A percentile compares a stretch with the other conserved stretches of the same genome.
Evolutionary conservation across 352 stramenopile species (phyloP).

Genomic region (Plasmopara halstedii): DNA sequence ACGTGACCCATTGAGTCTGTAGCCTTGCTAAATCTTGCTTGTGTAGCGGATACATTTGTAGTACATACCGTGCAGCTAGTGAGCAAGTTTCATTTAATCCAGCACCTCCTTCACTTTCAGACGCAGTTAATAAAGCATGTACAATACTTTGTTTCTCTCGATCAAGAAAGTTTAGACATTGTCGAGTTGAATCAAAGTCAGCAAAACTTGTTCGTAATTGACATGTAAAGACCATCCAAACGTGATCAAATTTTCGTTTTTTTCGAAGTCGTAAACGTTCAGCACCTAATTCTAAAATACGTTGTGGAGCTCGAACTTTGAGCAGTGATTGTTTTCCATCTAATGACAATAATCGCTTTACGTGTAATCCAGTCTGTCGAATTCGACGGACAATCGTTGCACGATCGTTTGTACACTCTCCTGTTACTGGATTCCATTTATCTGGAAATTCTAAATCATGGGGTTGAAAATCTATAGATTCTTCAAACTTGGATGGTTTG

Average conservation of each 20-base stretch:
- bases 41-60: slow-evolving; percentile 85
- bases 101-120: slow-evolving; percentile 35
- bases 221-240: slow-evolving; percentile 75
- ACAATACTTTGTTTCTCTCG: slow-evolving; percentile 81
- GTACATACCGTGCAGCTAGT: slow-evolving; percentile 55
- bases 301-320: slow-evolving; percentile 64
- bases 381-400: slow-evolving; percentile 49
- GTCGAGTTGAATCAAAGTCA: slow-evolving; percentile 42
- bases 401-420: slow-evolving; percentile 17
- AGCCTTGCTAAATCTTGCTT: slow-evolving; percentile 67
- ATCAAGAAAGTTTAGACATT: slow-evolving; percentile 57
- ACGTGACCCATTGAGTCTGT: slow-evolving; percentile 71
- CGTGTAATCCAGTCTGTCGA: slow-evolving; percentile 43
- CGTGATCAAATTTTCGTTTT: slow-evolving; percentile 49
- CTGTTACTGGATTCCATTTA: slow-evolving; percentile 10
- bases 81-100: slow-evolving; percentile 67
- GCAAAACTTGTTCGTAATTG: slow-evolving; percentile 60
- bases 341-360: slow-evolving; percentile 66
- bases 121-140: slow-evolving; percentile 45
- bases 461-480: slow-evolving; percentile 34
- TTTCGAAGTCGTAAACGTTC: slow-evolving; percentile 66
- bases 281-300: slow-evolving; percentile 56
- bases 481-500: slow-evolving; percentile 62
- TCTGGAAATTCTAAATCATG: too few species aligned
- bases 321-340: slow-evolving; percentile 71